Conservation (phyloP, 2,329 filamentous ascomycete species). For the Scolecobasidium constrictum region DNA sequence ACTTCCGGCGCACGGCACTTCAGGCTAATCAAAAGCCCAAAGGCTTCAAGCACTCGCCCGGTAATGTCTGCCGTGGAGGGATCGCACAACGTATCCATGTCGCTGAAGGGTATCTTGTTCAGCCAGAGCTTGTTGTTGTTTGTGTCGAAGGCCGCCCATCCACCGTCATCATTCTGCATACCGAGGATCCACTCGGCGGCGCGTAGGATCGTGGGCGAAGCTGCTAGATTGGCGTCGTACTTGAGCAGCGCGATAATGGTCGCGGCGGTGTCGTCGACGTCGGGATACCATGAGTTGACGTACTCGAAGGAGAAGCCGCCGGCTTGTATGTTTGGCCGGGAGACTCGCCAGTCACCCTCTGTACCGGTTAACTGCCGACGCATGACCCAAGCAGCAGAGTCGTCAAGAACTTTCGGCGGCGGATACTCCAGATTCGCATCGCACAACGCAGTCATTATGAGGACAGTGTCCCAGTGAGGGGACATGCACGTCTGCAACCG, state of each 20-base stretch:
- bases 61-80: neutral
- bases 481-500: neutral
- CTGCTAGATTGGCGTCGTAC: neutral
- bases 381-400: neutral
- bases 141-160: slow-evolving; percentile 1
- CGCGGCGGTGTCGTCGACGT: slow-evolving; percentile 1
- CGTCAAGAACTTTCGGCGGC: neutral
- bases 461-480: slow-evolving; percentile 3
- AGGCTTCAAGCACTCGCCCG: slow-evolving; percentile 3
- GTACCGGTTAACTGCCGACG: neutral
- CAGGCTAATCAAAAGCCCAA: neutral
- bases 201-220: neutral
- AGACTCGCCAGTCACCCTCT: slow-evolving; percentile 1
- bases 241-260: neutral
- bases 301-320: slow-evolving; percentile 5
- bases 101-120: slow-evolving; percentile 2
- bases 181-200: neutral
- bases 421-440: neutral
- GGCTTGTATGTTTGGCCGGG: neutral
- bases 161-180: slow-evolving; percentile 1
- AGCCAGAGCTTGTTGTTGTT: slow-evolving; percentile 1
- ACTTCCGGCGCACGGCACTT: no score
- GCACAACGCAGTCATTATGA: slow-evolving; percentile 1
- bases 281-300: slow-evolving; percentile 1
- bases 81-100: slow-evolving; percentile 1